Conservation (phyloP, 345 rosid species). For the Bruguiera parviflora region DNA sequence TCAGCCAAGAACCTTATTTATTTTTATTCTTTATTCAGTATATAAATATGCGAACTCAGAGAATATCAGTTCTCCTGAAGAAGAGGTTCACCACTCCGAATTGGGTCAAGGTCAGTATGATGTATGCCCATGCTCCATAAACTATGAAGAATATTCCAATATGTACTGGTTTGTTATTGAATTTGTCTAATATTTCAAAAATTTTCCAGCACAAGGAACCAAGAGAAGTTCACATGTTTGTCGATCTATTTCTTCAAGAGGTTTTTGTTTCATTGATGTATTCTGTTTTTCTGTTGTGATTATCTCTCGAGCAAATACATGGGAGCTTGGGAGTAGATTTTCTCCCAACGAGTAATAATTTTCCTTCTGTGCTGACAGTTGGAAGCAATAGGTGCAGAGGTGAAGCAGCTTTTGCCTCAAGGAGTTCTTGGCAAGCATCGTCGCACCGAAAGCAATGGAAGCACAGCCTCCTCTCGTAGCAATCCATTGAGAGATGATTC, state of each 20-base stretch:
- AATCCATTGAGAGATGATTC: slow-evolving; percentile 78
- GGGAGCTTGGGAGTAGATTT: neutral
- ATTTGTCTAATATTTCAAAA: slow-evolving; percentile 18
- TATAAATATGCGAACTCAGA: slow-evolving; percentile 70
- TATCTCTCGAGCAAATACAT: neutral
- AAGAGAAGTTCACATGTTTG: slow-evolving; percentile 96
- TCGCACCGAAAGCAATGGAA: slow-evolving; percentile 93
- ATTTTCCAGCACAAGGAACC: slow-evolving; percentile 96
- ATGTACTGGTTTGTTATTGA: slow-evolving; percentile 12
- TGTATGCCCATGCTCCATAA: slow-evolving; percentile 10
- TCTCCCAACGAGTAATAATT: neutral
- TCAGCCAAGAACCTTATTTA: slow-evolving; percentile 14
- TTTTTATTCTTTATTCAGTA: slow-evolving; percentile 49
- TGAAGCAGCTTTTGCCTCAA: slow-evolving; percentile 79
- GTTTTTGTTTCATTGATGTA: slow-evolving; percentile 33
- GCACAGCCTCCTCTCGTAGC: slow-evolving; percentile 80
- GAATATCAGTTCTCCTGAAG: slow-evolving; percentile 76
- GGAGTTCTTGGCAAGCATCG: slow-evolving; percentile 70
- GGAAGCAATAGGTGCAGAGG: slow-evolving; percentile 67
- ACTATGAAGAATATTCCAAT: slow-evolving; percentile 6
- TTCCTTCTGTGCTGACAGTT: slow-evolving; percentile 42
- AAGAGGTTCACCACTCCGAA: slow-evolving; percentile 94
- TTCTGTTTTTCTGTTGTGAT: neutral
- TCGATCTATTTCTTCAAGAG: slow-evolving; percentile 92
- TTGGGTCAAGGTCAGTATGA: slow-evolving; percentile 80